Percentiles rank a stretch among this genome's conserved stretches.
phyloP scores from a whole-genome alignment of 2,329 filamentous ascomycete genomes.

The Beauveria brongniartii region DNA sequence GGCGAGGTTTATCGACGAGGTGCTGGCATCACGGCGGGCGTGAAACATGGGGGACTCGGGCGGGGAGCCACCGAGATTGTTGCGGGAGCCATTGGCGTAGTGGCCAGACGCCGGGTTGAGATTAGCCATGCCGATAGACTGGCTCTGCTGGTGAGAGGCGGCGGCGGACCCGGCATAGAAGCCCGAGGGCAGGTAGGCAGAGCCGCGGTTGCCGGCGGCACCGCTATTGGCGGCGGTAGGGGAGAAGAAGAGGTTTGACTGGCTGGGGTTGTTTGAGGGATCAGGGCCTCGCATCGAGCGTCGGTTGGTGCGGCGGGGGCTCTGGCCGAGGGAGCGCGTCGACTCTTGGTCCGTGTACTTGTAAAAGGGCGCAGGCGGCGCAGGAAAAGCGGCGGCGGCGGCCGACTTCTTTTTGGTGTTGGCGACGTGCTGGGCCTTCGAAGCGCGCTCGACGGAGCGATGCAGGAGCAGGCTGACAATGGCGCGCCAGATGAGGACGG shows the following conservation, averaged over 20 bases:
- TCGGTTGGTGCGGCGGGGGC: constrained; percentile 35
- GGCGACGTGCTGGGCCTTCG: constrained; percentile 61
- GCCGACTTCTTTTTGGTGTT: constrained; percentile 49
- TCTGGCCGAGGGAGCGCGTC: constrained; percentile 39
- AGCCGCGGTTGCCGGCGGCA: constrained; percentile 56
- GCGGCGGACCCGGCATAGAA: constrained; percentile 68
- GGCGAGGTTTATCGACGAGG: constrained; percentile 60
- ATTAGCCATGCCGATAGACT: constrained; percentile 54
- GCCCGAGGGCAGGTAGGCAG: constrained; percentile 78
- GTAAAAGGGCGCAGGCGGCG: constrained; percentile 52
- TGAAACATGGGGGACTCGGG: constrained; percentile 56
- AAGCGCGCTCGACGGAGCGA: constrained; percentile 79
- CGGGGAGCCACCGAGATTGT: constrained; percentile 44
- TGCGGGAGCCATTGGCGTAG: constrained; percentile 29
- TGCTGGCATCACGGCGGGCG: constrained; percentile 44
- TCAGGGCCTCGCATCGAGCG: constrained; percentile 44
- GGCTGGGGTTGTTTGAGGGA: constrained; percentile 50
- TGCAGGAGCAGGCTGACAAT: constrained; percentile 87
- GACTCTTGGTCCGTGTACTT: constrained; percentile 55
- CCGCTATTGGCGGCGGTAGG: constrained; percentile 73
- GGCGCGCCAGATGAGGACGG: constrained; percentile 80
- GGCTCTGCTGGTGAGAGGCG: constrained; percentile 35
- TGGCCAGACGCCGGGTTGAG: constrained; percentile 52
- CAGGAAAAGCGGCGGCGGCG: constrained; percentile 42
- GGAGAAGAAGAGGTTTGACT: constrained; percentile 83